A percentile compares a stretch with the other conserved stretches of the same genome.
phyloP scores from a whole-genome alignment of 2,329 filamentous ascomycete species.

The Corynespora cassiicola region DNA sequence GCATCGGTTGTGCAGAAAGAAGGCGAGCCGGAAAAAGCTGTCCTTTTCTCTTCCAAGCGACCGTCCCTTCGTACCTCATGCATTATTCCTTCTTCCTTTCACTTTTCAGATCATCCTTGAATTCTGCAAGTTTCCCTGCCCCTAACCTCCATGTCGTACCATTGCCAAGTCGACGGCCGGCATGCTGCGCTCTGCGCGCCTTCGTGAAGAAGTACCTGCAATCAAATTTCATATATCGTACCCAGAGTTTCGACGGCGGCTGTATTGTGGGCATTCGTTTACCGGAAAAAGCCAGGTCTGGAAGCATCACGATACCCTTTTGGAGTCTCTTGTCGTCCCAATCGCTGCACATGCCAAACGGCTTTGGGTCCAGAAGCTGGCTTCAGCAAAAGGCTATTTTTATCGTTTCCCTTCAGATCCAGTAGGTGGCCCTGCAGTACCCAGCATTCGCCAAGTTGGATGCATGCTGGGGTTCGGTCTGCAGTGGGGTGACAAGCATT shows the following conservation, averaged over 20 bases:
- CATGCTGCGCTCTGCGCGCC: conserved; percentile 17
- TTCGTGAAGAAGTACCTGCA: conserved; percentile 31
- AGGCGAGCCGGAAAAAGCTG: conserved; percentile 10
- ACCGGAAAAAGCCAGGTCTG: conserved; percentile 29
- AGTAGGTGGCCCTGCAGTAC: conserved; percentile 35
- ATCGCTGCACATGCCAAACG: conserved; percentile 15
- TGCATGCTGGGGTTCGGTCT: conserved; percentile 26
- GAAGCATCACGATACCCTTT: conserved; percentile 25
- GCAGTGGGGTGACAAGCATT: conserved; percentile 44
- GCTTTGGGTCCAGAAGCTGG: conserved; percentile 13
- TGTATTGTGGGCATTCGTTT: conserved; percentile 22
- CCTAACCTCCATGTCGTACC: conserved; percentile 2
- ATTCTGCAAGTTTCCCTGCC: conserved; percentile 3
- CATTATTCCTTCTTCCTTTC: conserved; percentile 9
- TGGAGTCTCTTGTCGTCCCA: conserved; percentile 9
- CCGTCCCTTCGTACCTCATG: conserved; percentile 13
- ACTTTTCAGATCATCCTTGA: conserved; percentile 3
- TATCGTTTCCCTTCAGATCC: conserved; percentile 25
- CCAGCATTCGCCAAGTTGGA: conserved; percentile 33
- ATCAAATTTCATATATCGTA: conserved; percentile 41
- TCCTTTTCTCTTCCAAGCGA: conserved; percentile 12
- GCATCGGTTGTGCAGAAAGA: background rate
- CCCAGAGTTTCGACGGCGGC: conserved; percentile 23
- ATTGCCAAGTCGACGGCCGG: conserved; percentile 22
- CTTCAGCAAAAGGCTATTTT: conserved; percentile 35